A percentile compares a stretch with the other conserved stretches of the same genome.
Conservation (phyloP, 768 basidiomycete genomes). For the Tylopilus sp. region DNA sequence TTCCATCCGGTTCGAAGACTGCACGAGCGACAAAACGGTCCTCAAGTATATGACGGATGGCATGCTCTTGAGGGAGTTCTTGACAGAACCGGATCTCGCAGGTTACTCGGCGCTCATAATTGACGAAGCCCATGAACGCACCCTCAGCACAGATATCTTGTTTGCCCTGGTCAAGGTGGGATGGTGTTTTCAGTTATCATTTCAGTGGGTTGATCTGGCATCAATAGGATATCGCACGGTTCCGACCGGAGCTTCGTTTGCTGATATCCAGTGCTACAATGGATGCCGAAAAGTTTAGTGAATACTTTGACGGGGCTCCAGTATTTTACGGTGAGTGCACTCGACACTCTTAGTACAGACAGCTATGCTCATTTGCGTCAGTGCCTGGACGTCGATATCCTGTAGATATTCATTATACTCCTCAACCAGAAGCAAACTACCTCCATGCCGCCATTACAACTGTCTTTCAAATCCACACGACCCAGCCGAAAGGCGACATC, state of each 20-base stretch:
- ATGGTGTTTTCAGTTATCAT: constrained; percentile 18
- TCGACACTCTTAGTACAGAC: background rate
- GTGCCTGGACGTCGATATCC: constrained; percentile 97
- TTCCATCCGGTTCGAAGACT: constrained; percentile 99
- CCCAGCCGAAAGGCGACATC: constrained; percentile 96
- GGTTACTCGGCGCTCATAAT: constrained; percentile 95
- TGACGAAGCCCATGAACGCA: constrained; percentile 98
- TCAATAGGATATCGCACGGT: constrained; percentile 87
- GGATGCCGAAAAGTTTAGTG: constrained; percentile 97
- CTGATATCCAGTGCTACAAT: constrained; percentile 96
- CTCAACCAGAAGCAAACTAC: constrained; percentile 98
- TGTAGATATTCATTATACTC: constrained; percentile 98
- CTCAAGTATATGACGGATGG: constrained; percentile 99
- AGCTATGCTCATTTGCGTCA: constrained; percentile 29
- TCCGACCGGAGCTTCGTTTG: constrained; percentile 89
- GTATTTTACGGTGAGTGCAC: constrained; percentile 77
- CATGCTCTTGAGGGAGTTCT: constrained; percentile 94
- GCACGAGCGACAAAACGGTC: constrained; percentile 98
- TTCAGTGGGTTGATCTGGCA: constrained; percentile 22
- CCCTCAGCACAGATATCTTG: constrained; percentile 96
- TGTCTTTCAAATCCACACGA: constrained; percentile 98
- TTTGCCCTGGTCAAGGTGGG: constrained; percentile 98
- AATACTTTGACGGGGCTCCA: constrained; percentile 95
- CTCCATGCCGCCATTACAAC: constrained; percentile 98
- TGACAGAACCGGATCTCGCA: constrained; percentile 95